Base-by-base conservation (phyloP, 164 flowering plant species). In the Vitis rotundifolia region DNA sequence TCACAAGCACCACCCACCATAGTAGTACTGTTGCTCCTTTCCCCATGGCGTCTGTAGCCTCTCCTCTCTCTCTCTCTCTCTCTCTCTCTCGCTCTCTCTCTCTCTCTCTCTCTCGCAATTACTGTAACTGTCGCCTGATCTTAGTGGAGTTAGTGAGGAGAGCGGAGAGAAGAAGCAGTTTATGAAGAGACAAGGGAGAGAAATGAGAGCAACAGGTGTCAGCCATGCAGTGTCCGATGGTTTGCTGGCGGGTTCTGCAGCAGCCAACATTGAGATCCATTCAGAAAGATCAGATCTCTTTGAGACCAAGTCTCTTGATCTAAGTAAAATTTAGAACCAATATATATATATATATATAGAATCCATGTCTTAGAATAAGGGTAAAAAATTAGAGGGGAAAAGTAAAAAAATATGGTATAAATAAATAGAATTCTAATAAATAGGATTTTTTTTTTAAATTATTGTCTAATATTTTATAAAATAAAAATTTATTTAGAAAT, bases 191-290 rank as follows among this genome's bases (percentile, higher is more conserved):
- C 3, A 28, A 18, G 19, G 50, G 57, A 53, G 71, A 16, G 59
- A 65, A 47, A 11, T 11, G 1, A 37, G 28, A 49, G 51, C 3
- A 74, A 77, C 78, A 75, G 76, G 81, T 81, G 84, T 22, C 65
- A 1, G 15, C 3, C 87, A 83, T 81, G 84, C 86, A 85, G 70
- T 11, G 22, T 29, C 37, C 58, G 11, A 9, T 49, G 77, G 75
- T 54, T 78, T 57, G 83, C 64, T 81, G 87, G 83, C 84, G 50
- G 55, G 22, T 73, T 69, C 28, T 69, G 71, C 69, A 50, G 19
- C 12, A 60, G 83, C 75, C 85, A 79, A 71, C 66, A 63, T 13
- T 64, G 51, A 59, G 71, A 54, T 64, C 37, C 47, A 9, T 49
- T 5, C 59, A 57, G 64, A 29, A 64, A 29, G 3, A 52, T 64